Evolutionary conservation across 2,329 filamentous ascomycete genomes (phyloP), one percentile per base, ranked within the genome.

Genomic region (Trichothecium sympodiale): DNA sequence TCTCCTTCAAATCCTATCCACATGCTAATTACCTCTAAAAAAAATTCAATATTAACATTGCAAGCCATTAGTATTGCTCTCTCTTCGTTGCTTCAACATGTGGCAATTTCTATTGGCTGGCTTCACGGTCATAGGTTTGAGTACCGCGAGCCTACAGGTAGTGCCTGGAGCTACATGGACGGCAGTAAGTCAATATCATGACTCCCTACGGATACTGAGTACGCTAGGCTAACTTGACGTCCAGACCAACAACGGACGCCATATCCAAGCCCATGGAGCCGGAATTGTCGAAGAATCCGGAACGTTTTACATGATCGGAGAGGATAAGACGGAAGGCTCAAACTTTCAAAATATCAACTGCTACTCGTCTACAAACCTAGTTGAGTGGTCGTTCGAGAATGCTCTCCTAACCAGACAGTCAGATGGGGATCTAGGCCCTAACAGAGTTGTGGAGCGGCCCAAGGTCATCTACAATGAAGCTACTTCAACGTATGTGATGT

Each of bases 301-400:
- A 8, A 69, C 65, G 1, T 83, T 74, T 59, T 83, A 83, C 56
- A 67, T 77, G 57, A 71, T 82, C 25, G 80, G 80, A 13, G 79
- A 83, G 51, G 78, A 83, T 56, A 82, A 83, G 52, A 71, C 72
- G 2, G 57, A 69, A n/a, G 75, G 77, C 17, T 66, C 61, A 1
- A 55, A 61, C 0, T 83, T 82, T 52, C 68, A 74, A 39, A 75
- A 75, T 35, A 61, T 83, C 44, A 81, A 80, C 51, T 83, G 78
- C 55, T 83, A 82, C 52, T 73, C 71, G 0, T 78, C 72, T 12
- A 62, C 60, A 10, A 57, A 83, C 51, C 62, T 83, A 0, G 68
- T 79, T 1, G 65, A 77, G 43, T 83, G 79, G 79, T 71, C 59
- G 0, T 76, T 72, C 38, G 71, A 69, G 25, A 71, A 71, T 10